These are phyloP conservation scores for Theobroma cacao DNA, from an alignment of 345 rosid genomes.

Conservation along the genomic window DNA sequence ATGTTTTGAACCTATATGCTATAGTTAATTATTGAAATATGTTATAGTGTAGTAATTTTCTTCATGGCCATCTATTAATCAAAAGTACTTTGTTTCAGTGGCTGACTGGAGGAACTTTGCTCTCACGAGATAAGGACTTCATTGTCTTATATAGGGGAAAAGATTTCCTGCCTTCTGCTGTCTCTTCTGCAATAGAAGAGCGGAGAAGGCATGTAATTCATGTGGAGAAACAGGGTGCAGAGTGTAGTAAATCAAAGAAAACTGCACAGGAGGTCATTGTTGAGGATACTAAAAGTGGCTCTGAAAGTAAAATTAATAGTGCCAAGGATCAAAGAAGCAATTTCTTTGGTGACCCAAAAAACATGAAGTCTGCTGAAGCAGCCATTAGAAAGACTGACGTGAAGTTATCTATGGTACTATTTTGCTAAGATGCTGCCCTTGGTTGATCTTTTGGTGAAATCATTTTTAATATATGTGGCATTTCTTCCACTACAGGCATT, in stretches of 20 bases:
- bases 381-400: conserved; percentile 50
- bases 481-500: conserved; percentile 46
- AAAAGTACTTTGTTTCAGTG: conserved; percentile 49
- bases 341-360: conserved; percentile 27
- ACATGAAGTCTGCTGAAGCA: conserved; percentile 44
- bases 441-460: conserved; percentile 10
- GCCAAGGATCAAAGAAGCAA: conserved; percentile 22
- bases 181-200: conserved; percentile 80
- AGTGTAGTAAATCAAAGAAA: conserved; percentile 18
- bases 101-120: conserved; percentile 85
- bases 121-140: conserved; percentile 79
- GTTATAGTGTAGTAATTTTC: not conserved
- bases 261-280: conserved; percentile 22
- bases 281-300: conserved; percentile 12
- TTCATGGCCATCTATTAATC: conserved; percentile 19
- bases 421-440: conserved; percentile 21
- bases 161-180: conserved; percentile 87
- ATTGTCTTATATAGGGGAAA: conserved; percentile 90
- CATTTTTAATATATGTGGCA: conserved; percentile 14
- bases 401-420: conserved; percentile 70
- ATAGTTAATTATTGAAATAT: not conserved
- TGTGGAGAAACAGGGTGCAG: conserved; percentile 30
- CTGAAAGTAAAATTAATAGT: conserved; percentile 23
- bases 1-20: not conserved
- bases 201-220: conserved; percentile 50